A percentile compares a stretch with the other conserved stretches of the same genome.
Evolutionary conservation across 345 rosid genomes (phyloP).

Genomic region (Eucalyptus globulus): DNA sequence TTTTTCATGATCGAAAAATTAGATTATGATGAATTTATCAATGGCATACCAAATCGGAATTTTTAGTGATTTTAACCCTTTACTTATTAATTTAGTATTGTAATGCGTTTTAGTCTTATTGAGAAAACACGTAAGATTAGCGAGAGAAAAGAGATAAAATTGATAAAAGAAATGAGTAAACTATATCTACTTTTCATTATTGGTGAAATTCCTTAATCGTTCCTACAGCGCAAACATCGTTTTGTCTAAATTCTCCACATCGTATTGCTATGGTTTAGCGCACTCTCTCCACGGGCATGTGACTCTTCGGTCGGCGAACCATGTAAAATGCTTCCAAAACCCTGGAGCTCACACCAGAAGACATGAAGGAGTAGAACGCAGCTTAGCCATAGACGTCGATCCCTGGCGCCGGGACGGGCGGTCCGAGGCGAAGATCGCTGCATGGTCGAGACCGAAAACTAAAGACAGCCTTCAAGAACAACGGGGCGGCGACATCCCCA

Average conservation of each 20-base stretch:
- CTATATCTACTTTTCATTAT: too few species aligned
- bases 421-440: background rate
- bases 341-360: background rate
- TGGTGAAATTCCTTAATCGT: too few species aligned
- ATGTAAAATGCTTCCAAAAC: background rate
- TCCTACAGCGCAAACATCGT: too few species aligned
- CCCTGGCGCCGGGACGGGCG: background rate
- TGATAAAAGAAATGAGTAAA: background rate
- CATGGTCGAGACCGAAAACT: background rate
- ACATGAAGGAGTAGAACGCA: background rate
- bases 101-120: background rate
- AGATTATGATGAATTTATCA: too few species aligned
- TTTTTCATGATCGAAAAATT: fast-evolving
- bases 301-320: background rate
- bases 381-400: background rate
- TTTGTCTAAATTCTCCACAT: too few species aligned
- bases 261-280: too few species aligned
- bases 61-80: background rate
- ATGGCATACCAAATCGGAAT: fast-evolving
- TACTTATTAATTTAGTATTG: background rate
- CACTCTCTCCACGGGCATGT: background rate
- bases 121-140: background rate
- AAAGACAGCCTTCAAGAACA: background rate
- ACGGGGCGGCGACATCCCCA: background rate
- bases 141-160: background rate